Evolutionary conservation across 164 flowering plant species (phyloP).

Genomic region (Chloranthus sessilifolius): DNA sequence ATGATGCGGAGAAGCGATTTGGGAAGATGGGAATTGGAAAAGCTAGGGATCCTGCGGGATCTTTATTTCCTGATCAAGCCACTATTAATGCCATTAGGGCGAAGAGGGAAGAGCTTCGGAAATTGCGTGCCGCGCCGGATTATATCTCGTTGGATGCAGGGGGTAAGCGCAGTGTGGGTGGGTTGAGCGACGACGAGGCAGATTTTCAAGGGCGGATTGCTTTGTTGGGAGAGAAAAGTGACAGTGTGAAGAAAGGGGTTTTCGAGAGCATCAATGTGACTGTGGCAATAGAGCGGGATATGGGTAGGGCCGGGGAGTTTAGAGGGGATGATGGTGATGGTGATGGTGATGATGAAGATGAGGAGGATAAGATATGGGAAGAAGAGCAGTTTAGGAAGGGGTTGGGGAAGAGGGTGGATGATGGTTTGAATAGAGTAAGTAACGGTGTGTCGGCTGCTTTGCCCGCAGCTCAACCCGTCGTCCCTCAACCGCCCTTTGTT

Average conservation of each 20-base stretch:
- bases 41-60: constrained; percentile 17
- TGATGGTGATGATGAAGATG: constrained; percentile 50
- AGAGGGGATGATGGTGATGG: constrained; percentile 26
- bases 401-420: constrained; percentile 81
- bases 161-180: constrained; percentile 44
- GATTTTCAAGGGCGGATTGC: constrained; percentile 75
- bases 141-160: constrained; percentile 79
- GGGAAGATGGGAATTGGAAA: constrained; percentile 38
- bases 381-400: constrained; percentile 95
- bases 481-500: constrained; percentile 24
- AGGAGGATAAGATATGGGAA: constrained; percentile 92
- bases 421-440: constrained; percentile 35
- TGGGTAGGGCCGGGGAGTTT: constrained; percentile 22
- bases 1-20: constrained; percentile 30
- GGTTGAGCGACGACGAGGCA: constrained; percentile 86
- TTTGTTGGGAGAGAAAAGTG: constrained; percentile 55
- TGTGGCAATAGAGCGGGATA: constrained; percentile 14
- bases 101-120: constrained; percentile 65
- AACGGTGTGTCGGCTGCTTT: constrained; percentile 11
- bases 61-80: constrained; percentile 57
- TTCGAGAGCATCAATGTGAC: constrained; percentile 58
- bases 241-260: constrained; percentile 52
- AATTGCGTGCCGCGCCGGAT: constrained; percentile 65
- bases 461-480: constrained; percentile 18
- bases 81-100: constrained; percentile 69